Conservation (phyloP, 2,329 filamentous ascomycete genomes). For the Botrytis fragariae region DNA sequence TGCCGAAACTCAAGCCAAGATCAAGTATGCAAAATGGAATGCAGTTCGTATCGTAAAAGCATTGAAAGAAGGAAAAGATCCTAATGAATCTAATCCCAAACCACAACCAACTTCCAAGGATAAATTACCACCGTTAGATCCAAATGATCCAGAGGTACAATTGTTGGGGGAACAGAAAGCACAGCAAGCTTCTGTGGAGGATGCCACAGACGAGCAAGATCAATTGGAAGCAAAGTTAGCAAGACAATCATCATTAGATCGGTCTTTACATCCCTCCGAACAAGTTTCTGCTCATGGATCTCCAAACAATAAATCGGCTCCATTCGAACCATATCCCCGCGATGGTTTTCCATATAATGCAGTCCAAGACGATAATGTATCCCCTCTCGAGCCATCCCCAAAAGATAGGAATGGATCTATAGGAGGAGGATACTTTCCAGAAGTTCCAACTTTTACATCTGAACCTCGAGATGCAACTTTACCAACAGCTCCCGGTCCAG, state of each 20-base stretch:
- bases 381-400: conserved; percentile 49
- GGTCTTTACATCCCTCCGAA: conserved; percentile 47
- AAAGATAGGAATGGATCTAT: conserved; percentile 47
- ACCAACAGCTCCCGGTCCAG: conserved; percentile 34
- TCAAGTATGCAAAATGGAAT: conserved; percentile 96
- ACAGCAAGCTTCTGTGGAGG: conserved; percentile 48
- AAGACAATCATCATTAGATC: conserved; percentile 47
- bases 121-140: conserved; percentile 51
- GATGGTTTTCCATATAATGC: conserved; percentile 36
- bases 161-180: conserved; percentile 46
- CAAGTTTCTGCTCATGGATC: conserved; percentile 35
- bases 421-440: conserved; percentile 58
- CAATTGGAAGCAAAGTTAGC: conserved; percentile 46
- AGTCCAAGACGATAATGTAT: conserved; percentile 45
- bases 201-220: conserved; percentile 56
- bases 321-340: conserved; percentile 40
- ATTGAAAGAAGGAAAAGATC: conserved; percentile 85
- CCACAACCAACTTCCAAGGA: conserved; percentile 50
- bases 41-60: conserved; percentile 87
- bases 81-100: conserved; percentile 84
- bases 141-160: conserved; percentile 63
- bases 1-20: conserved; percentile 75
- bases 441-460: conserved; percentile 41
- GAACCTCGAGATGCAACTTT: conserved; percentile 31
- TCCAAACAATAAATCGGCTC: conserved; percentile 20